Evolutionary conservation across 306 rosid genomes (phyloP).

Genomic region (Castanopsis chinensis): DNA sequence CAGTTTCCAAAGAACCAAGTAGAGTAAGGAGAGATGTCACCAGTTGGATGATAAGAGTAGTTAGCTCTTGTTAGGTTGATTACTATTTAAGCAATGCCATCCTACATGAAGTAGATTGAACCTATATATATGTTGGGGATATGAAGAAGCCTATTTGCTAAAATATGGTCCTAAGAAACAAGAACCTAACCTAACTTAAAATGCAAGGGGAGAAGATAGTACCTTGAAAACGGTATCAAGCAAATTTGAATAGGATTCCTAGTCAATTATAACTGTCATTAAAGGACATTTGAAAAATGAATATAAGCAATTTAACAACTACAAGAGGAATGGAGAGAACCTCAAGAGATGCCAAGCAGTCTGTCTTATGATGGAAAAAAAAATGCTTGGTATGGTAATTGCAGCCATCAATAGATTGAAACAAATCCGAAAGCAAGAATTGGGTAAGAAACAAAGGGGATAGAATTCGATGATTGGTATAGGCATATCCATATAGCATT

Average conservation of each 20-base stretch:
- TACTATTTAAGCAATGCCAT: too few species aligned
- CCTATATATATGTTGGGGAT: too few species aligned
- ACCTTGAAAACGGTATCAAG: constrained; percentile 97
- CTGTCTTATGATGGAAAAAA: constrained; percentile 49
- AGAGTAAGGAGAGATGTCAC: background rate
- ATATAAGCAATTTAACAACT: constrained; percentile 9
- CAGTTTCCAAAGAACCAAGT: too few species aligned
- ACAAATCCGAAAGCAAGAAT: constrained; percentile 12
- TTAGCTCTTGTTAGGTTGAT: too few species aligned
- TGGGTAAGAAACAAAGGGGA: constrained; percentile 8
- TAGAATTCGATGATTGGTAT: background rate
- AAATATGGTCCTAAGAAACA: background rate
- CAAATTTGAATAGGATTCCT: constrained; percentile 83
- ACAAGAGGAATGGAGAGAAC: too few species aligned
- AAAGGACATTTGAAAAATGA: background rate
- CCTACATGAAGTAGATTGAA: too few species aligned
- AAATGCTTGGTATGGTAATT: constrained; percentile 56
- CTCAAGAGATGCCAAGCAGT: too few species aligned
- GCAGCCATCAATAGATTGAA: constrained; percentile 88
- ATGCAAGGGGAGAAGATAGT: constrained; percentile 2
- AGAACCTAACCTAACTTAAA: background rate
- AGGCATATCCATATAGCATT: background rate
- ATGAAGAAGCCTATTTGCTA: too few species aligned
- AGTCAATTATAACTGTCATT: constrained; percentile 40
- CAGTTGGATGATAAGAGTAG: too few species aligned